Percentiles rank a stretch among this genome's conserved stretches.
phyloP scores from a whole-genome alignment of 768 basidiomycete species.

The Mycena rebaudengoi region DNA sequence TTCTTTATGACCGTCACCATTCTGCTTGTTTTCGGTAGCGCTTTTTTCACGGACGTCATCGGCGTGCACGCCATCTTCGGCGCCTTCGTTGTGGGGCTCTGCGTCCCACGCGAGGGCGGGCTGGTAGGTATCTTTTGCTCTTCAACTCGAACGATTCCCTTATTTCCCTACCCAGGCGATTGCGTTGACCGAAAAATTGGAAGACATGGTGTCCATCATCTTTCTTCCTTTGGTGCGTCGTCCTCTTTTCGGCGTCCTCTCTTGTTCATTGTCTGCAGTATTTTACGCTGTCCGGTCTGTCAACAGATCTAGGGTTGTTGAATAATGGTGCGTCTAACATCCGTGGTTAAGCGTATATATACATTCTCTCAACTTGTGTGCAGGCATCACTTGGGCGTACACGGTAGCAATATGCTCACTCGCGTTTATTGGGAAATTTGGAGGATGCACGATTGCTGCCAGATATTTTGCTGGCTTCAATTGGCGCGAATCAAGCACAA shows the following conservation, averaged over 20 bases:
- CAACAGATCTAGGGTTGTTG: constrained; percentile 87
- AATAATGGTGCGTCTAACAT: constrained; percentile 72
- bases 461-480: constrained; percentile 72
- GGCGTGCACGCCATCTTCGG: constrained; percentile 95
- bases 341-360: background rate
- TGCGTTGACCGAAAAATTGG: constrained; percentile 92
- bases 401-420: constrained; percentile 80
- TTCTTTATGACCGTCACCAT: constrained; percentile 90
- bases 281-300: constrained; percentile 91
- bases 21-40: constrained; percentile 81
- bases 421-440: constrained; percentile 90
- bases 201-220: constrained; percentile 91
- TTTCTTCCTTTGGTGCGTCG: constrained; percentile 81
- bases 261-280: constrained; percentile 58
- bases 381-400: constrained; percentile 88
- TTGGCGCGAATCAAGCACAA: constrained; percentile 82
- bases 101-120: constrained; percentile 89
- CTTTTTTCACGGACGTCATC: constrained; percentile 94
- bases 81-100: constrained; percentile 82
- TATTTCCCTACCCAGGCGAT: too few relatives aligned
- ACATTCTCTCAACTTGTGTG: background rate
- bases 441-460: constrained; percentile 81
- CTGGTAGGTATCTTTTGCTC: too few relatives aligned
- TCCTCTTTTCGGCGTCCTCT: background rate
- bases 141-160: too few relatives aligned